Base-by-base conservation (phyloP, 1,139 yeast species). In the Geotrichum candidum region DNA sequence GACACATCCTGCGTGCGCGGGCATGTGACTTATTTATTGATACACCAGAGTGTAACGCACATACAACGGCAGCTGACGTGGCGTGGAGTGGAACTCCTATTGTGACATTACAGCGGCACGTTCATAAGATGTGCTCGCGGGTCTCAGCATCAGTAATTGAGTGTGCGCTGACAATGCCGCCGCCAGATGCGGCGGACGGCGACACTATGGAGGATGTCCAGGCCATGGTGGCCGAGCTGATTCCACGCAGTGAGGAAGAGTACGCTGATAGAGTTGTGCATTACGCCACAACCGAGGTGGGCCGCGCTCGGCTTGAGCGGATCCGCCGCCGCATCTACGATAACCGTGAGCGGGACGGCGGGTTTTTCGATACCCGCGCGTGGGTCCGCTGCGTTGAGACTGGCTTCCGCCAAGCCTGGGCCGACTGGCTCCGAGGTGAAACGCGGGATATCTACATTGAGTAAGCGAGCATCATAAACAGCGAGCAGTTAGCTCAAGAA, bases 1-100 rank as follows among this genome's bases (percentile, higher is more conserved):
- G 67, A 51, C 77, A 74, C 62, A 66, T 74, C 22, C 62, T 70
- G 53, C 64, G 77, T 18, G 71, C 74, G 10, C 65, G 76, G 11
- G 71, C 68, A 3, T 71, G 75, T 41, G 77, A 74, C 62, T 50
- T 74, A 56, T 71, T 73, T 54, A 61, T 74, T 18, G 77, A 74
- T 57, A 73, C 77, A 1, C 76, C 76, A 6, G 76, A 74, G 57
- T 74, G 77, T 62, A 74, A 73, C 58, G 77, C 75, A 10, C 77
- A 74, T 60, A 74, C 77, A n/a, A 74, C 77, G 2, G 75, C 76
- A 23, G 73, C 75, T 0, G 77, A 74, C 61, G 75, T 73, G 29
- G 58, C 70, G 51, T 74, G 77, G 77, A 65, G 71, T 2, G 74
- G 75, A 11, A 72, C 76, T 5, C 77, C 77, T 0, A 68, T 74